Conservation (phyloP, 495 filamentous ascomycete species). For the Penicillium longicatenatum region DNA sequence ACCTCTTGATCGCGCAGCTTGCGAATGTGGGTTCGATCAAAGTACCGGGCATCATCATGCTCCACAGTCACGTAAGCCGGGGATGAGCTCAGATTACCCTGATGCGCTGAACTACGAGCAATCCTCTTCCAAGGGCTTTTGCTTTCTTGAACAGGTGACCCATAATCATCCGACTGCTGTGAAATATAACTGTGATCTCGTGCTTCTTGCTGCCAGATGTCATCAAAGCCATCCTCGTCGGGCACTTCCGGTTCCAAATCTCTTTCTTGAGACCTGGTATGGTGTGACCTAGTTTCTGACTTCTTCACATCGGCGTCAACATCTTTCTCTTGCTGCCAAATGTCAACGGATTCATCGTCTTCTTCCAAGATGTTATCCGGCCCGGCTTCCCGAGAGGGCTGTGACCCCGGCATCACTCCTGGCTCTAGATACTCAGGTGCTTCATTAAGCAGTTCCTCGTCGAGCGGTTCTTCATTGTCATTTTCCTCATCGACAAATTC, state of each 20-base stretch:
- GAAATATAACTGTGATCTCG: conserved; percentile 36
- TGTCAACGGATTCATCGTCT: conserved; percentile 20
- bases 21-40: conserved; percentile 39
- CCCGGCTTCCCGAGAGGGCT: background rate
- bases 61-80: conserved; percentile 36
- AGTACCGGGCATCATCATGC: conserved; percentile 27
- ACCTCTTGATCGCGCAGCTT: conserved; percentile 44
- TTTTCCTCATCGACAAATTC: conserved; percentile 1
- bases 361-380: conserved; percentile 4
- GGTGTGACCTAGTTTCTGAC: background rate
- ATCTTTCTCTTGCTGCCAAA: conserved; percentile 13
- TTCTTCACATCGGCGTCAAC: background rate
- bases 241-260: conserved; percentile 13
- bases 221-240: conserved; percentile 41
- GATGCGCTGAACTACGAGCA: conserved; percentile 5
- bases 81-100: conserved; percentile 27
- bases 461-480: background rate
- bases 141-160: conserved; percentile 1
- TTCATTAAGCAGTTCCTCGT: background rate
- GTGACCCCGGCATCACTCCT: background rate
- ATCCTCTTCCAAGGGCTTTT: conserved; percentile 19
- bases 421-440: background rate
- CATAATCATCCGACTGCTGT: conserved; percentile 23
- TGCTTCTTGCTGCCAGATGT: conserved; percentile 52
- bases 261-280: background rate